Evolutionary conservation across 768 basidiomycete genomes (phyloP).

Genomic region (Trametes punicea): DNA sequence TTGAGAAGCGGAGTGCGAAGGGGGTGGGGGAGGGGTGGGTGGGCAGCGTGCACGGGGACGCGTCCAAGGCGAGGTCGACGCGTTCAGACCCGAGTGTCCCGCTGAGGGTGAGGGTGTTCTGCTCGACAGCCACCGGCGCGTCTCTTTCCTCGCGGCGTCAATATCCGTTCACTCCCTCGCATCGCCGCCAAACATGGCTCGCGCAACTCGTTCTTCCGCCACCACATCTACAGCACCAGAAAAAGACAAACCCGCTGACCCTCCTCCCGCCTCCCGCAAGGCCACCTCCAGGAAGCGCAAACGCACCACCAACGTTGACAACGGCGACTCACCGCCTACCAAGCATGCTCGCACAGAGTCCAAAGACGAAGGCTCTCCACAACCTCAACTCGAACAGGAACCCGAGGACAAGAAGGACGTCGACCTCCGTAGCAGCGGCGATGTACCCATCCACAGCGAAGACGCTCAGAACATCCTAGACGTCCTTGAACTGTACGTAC

Average conservation of each 20-base stretch:
- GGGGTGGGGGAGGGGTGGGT: background rate
- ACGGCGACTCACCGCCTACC: conserved; percentile 45
- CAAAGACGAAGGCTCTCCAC: conserved; percentile 31
- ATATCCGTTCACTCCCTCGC: background rate
- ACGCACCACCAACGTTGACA: conserved; percentile 44
- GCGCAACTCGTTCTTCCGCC: conserved; percentile 62
- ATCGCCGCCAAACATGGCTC: conserved; percentile 50
- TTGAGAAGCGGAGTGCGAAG: background rate
- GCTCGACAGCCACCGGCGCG: conserved; percentile 34
- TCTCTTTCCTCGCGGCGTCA: conserved; percentile 25
- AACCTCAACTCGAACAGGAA: conserved; percentile 17
- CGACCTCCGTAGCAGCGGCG: conserved; percentile 39
- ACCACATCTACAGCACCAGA: conserved; percentile 38
- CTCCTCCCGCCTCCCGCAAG: conserved; percentile 30
- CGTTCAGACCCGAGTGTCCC: conserved; percentile 17
- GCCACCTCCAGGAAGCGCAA: conserved; percentile 62
- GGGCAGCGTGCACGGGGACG: conserved; percentile 23
- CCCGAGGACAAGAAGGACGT: conserved; percentile 19
- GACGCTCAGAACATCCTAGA: conserved; percentile 56
- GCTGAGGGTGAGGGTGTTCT: too few relatives aligned
- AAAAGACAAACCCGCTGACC: conserved; percentile 32
- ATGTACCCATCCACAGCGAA: conserved; percentile 42
- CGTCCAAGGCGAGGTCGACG: conserved; percentile 24
- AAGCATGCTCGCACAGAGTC: conserved; percentile 49
- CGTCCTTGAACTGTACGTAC: conserved; percentile 53